phyloP scores from a whole-genome alignment of 192 early-diverging fungal species.

The Coemansia sp. region DNA sequence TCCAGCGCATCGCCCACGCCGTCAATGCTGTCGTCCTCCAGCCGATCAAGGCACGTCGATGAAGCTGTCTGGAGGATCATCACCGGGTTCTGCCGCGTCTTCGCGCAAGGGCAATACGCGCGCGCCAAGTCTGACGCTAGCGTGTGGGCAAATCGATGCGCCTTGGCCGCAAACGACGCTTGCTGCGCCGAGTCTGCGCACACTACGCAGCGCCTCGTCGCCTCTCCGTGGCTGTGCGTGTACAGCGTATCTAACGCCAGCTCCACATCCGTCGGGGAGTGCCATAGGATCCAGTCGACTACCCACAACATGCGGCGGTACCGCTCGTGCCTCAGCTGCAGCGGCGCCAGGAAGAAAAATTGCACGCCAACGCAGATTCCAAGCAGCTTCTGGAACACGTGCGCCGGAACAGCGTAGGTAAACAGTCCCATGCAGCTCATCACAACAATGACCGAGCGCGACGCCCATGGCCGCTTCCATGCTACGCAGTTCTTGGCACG shows the following conservation, averaged over 20 bases:
- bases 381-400: constrained; percentile 42
- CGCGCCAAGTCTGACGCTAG: constrained; percentile 30
- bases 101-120: constrained; percentile 38
- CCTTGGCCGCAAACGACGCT: neutral
- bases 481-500: constrained; percentile 55
- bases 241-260: constrained; percentile 49
- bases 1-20: constrained; percentile 22
- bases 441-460: constrained; percentile 35
- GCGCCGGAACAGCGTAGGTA: constrained; percentile 36
- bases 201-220: neutral
- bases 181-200: neutral
- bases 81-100: constrained; percentile 27
- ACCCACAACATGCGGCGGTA: constrained; percentile 53
- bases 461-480: constrained; percentile 58
- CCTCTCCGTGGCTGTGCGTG: constrained; percentile 3
- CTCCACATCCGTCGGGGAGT: constrained; percentile 53
- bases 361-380: constrained; percentile 44
- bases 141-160: constrained; percentile 13
- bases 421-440: constrained; percentile 26
- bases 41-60: constrained; percentile 45
- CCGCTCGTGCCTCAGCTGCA: constrained; percentile 51
- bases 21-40: constrained; percentile 33
- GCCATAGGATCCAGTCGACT: constrained; percentile 51
- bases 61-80: constrained; percentile 54
- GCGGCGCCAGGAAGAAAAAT: constrained; percentile 54